A percentile compares a stretch with the other conserved stretches of the same genome.
Evolutionary conservation across 805 yeast species (phyloP).

Genomic region (Yamadazyma olivae): DNA sequence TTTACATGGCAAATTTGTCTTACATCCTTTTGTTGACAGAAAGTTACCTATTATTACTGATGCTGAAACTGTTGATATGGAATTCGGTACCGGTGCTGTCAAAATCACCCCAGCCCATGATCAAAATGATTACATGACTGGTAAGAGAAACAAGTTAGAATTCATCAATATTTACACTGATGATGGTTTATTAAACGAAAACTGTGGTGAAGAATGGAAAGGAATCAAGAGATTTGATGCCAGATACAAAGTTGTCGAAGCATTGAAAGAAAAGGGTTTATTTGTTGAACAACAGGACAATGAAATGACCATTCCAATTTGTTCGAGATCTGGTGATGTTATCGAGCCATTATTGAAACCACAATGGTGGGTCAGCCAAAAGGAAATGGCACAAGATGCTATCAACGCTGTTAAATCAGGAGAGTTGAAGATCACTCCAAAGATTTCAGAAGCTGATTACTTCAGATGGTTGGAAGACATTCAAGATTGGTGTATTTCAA

Average conservation of each 20-base stretch:
- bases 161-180: slow-evolving; percentile 89
- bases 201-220: slow-evolving; percentile 83
- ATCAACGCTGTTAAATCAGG: slow-evolving; percentile 83
- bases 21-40: slow-evolving; percentile 87
- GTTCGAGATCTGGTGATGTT: slow-evolving; percentile 95
- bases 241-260: slow-evolving; percentile 76
- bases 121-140: slow-evolving; percentile 93
- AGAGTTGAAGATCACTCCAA: slow-evolving; percentile 77
- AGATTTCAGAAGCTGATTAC: slow-evolving; percentile 87
- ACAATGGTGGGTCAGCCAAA: slow-evolving; percentile 98
- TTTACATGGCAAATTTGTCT: slow-evolving; percentile 87
- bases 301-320: slow-evolving; percentile 91
- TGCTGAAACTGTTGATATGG: slow-evolving; percentile 96
- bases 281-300: slow-evolving; percentile 85
- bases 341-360: slow-evolving; percentile 97
- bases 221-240: slow-evolving; percentile 96
- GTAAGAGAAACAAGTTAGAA: slow-evolving; percentile 89
- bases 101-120: slow-evolving; percentile 99
- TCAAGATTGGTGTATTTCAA: slow-evolving; percentile 99
- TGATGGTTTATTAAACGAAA: slow-evolving; percentile 84
- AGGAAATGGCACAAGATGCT: slow-evolving; percentile 84
- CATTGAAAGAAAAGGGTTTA: slow-evolving; percentile 61
- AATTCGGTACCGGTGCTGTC: slow-evolving; percentile 99
- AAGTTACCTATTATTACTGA: slow-evolving; percentile 87
- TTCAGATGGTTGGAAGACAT: slow-evolving; percentile 93